These are phyloP conservation scores for Botrytis porri DNA, from an alignment of 2,329 filamentous ascomycete species.

Conservation along the genomic window DNA sequence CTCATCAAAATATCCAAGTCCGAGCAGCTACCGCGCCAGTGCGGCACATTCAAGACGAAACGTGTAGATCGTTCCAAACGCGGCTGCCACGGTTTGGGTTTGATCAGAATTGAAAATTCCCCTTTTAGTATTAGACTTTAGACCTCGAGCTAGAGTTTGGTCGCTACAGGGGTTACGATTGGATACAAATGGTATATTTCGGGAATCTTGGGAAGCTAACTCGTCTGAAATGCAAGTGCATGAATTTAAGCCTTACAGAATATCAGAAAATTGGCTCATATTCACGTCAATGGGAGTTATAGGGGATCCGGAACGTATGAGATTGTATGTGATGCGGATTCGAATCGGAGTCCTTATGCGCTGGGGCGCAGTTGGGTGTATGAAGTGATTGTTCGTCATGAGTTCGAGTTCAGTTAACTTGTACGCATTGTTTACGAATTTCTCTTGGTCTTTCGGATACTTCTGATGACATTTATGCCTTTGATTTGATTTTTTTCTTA, in stretches of 20 bases:
- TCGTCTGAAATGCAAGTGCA: constrained; percentile 1
- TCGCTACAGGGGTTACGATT: background rate
- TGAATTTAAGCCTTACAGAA: background rate
- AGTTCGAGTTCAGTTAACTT: background rate
- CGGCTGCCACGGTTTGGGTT: background rate
- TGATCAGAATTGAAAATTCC: background rate
- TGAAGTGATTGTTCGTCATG: background rate
- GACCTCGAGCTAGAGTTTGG: background rate
- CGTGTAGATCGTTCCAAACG: background rate
- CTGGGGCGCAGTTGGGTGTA: background rate
- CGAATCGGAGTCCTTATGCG: background rate
- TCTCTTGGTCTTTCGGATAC: background rate
- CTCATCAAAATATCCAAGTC: background rate
- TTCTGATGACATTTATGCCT: background rate
- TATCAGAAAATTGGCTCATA: background rate
- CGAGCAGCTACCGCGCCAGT: background rate
- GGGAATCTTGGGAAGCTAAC: no score
- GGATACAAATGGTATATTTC: background rate
- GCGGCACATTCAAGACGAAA: background rate
- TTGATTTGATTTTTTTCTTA: background rate
- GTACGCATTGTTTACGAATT: background rate
- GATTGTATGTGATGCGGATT: background rate
- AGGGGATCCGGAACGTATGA: background rate
- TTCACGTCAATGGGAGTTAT: background rate
- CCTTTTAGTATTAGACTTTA: background rate